A percentile compares a stretch with the other conserved stretches of the same genome.
These are phyloP conservation scores for Plasmodium malariae DNA, from an alignment of 169 alveolate genomes.

Conservation along the genomic window DNA sequence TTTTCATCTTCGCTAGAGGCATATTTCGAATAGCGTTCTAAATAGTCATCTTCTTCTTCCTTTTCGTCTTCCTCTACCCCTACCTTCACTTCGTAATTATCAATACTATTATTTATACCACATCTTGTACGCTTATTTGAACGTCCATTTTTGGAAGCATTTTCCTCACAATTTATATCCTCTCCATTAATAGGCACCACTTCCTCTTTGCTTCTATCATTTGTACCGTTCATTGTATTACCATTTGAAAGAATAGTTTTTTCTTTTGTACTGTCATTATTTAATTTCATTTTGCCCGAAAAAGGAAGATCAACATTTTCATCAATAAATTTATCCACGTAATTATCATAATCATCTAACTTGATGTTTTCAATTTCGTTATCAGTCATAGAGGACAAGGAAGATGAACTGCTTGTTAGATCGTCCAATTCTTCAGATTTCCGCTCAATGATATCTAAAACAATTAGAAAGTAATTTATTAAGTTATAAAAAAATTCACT, in stretches of 20 bases:
- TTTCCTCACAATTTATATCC: constrained; percentile 1
- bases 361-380: constrained; percentile 11
- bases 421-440: not conserved
- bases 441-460: constrained; percentile 43
- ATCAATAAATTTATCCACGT: constrained; percentile 10
- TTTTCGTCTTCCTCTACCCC: not conserved
- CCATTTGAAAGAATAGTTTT: not conserved
- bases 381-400: constrained; percentile 35
- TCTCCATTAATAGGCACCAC: not conserved
- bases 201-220: not conserved
- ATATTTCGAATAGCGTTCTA: constrained; percentile 15
- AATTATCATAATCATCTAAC: constrained; percentile 19
- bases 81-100: too few species aligned
- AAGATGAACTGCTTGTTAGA: not conserved
- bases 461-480: constrained; percentile 70
- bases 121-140: not conserved
- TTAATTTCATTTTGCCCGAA: not conserved
- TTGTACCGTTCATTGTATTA: not conserved
- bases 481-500: constrained; percentile 65
- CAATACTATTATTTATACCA: not conserved
- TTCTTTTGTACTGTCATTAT: constrained; percentile 1
- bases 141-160: not conserved
- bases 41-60: not conserved
- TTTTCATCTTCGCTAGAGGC: constrained; percentile 58
- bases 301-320: not conserved